Evolutionary conservation across 768 basidiomycete genomes (phyloP).

Genomic region (Cystofilobasidium bisporidii): DNA sequence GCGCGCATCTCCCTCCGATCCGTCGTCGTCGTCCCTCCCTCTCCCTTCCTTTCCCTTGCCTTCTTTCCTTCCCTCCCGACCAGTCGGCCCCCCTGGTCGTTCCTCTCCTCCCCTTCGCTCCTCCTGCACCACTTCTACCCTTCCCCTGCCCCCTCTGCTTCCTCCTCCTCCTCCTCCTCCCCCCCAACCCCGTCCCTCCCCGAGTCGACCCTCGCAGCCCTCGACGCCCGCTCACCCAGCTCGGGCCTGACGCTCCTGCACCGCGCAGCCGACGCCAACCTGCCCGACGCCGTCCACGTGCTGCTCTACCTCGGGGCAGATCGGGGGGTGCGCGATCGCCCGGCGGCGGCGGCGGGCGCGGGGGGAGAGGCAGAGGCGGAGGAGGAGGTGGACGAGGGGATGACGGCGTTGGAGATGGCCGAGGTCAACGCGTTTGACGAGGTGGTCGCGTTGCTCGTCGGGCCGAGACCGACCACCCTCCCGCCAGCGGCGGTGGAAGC

Average conservation of each 20-base stretch:
- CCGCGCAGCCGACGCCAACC: constrained; percentile 1
- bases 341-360: neutral
- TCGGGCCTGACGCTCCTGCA: constrained; percentile 4
- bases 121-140: neutral
- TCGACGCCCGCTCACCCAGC: neutral
- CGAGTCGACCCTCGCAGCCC: too few species aligned
- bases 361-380: neutral
- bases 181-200: neutral
- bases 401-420: constrained; percentile 14
- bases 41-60: neutral
- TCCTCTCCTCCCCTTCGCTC: neutral
- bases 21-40: too few species aligned
- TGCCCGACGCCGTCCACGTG: neutral
- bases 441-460: too few species aligned
- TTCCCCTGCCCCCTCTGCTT: too few species aligned
- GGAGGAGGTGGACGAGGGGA: neutral
- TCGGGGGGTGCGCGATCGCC: neutral
- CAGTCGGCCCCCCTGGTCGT: neutral
- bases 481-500: too few species aligned
- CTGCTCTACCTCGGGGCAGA: neutral
- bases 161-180: neutral
- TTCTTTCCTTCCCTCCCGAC: neutral
- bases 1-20: too few species aligned
- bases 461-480: too few species aligned
- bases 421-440: constrained; percentile 1